A percentile compares a stretch with the other conserved stretches of the same genome.
These are phyloP conservation scores for Candida khao-thaluensis DNA, from an alignment of 805 yeast species.

Conservation along the genomic window DNA sequence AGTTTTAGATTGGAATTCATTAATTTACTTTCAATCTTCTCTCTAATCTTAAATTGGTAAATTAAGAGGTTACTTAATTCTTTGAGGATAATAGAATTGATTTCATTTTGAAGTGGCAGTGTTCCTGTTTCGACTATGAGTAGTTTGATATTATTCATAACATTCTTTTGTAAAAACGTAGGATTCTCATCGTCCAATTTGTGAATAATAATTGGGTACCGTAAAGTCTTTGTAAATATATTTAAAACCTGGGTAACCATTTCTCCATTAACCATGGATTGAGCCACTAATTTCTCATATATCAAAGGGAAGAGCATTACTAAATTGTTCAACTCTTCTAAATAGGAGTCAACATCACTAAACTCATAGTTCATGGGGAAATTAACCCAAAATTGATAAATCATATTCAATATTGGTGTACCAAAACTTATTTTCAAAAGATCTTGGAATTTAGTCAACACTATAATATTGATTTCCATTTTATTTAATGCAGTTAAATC, in stretches of 20 bases:
- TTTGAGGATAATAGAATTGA: slow-evolving; percentile 47
- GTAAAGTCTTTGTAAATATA: slow-evolving; percentile 62
- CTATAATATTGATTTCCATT: slow-evolving; percentile 48
- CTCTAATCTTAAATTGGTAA: slow-evolving; percentile 62
- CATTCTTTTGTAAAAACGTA: slow-evolving; percentile 62
- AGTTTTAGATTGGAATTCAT: slow-evolving; percentile 29
- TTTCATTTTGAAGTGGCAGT: slow-evolving; percentile 17
- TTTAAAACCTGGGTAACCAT: slow-evolving; percentile 52
- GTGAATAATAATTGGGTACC: slow-evolving; percentile 71
- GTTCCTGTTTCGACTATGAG: slow-evolving; percentile 20
- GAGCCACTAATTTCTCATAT: slow-evolving; percentile 28
- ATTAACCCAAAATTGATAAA: slow-evolving; percentile 51
- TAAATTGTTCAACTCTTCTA: slow-evolving; percentile 58
- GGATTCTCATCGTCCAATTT: slow-evolving; percentile 49
- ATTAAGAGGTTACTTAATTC: slow-evolving; percentile 54
- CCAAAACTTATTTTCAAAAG: slow-evolving; percentile 34
- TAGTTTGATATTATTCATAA: slow-evolving; percentile 48
- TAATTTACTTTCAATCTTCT: slow-evolving; percentile 55
- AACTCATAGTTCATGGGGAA: slow-evolving; percentile 43
- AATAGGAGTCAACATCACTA: slow-evolving; percentile 46
- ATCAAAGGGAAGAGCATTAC: slow-evolving; percentile 52
- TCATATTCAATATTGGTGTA: slow-evolving; percentile 19
- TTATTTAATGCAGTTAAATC: slow-evolving; percentile 39
- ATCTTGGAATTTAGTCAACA: slow-evolving; percentile 54
- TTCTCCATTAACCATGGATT: slow-evolving; percentile 26